Percentiles rank a stretch among this genome's conserved stretches.
phyloP scores from a whole-genome alignment of 2,329 filamentous ascomycete genomes.

The Coniella lustricola region DNA sequence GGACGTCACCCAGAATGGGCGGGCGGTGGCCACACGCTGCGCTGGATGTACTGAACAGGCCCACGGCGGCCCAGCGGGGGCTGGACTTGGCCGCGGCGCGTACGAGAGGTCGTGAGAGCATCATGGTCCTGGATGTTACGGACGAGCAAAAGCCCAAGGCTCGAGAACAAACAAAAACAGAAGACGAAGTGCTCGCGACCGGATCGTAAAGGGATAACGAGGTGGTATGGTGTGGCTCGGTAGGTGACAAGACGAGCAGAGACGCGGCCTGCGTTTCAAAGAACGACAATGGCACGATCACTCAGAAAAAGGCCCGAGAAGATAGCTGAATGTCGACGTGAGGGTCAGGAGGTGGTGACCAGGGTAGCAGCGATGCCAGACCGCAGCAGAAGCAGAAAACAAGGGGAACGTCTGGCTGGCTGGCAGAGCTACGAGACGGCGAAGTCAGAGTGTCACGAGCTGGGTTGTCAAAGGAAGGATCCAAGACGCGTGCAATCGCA shows the following conservation, averaged over 20 bases:
- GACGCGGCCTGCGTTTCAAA: too few relatives aligned
- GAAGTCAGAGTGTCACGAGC: slow-evolving; percentile 12
- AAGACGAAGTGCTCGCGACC: neutral
- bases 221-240: slow-evolving; percentile 9
- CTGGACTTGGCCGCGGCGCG: slow-evolving; percentile 30
- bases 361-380: slow-evolving; percentile 7
- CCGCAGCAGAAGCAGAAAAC: slow-evolving; percentile 14
- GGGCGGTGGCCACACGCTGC: slow-evolving; percentile 38
- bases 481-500: neutral
- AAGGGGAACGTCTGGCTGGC: slow-evolving; percentile 9
- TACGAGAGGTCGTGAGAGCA: slow-evolving; percentile 46
- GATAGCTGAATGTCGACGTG: too few relatives aligned
- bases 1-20: slow-evolving; percentile 81
- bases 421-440: slow-evolving; percentile 3
- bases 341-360: too few relatives aligned
- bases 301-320: too few relatives aligned
- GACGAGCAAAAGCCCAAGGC: slow-evolving; percentile 7
- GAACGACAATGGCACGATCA: too few relatives aligned
- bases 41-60: slow-evolving; percentile 51
- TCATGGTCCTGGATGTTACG: slow-evolving; percentile 30
- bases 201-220: slow-evolving; percentile 7
- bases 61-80: slow-evolving; percentile 36
- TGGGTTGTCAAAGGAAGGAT: neutral
- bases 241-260: neutral
- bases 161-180: slow-evolving; percentile 4